Evolutionary conservation across 768 basidiomycete genomes (phyloP).

Genomic region (Trametes punicea): DNA sequence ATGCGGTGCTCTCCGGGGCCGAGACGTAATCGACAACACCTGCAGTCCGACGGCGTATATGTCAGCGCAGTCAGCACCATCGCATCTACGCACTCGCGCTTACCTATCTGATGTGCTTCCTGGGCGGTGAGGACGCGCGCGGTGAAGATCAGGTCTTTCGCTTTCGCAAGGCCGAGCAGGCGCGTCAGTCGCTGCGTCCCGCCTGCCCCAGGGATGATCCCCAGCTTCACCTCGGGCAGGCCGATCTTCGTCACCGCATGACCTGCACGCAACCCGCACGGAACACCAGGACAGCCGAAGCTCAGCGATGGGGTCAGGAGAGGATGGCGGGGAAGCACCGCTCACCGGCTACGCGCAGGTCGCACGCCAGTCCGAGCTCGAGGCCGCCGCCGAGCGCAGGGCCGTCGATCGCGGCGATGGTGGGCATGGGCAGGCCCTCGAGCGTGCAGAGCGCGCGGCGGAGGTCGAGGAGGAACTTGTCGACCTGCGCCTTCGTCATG

Average conservation of each 20-base stretch:
- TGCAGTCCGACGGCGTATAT: conserved; percentile 33
- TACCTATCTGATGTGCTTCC: conserved; percentile 75
- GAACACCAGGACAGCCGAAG: not conserved
- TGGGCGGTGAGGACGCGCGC: conserved; percentile 62
- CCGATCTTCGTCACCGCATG: conserved; percentile 79
- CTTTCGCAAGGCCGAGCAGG: conserved; percentile 71
- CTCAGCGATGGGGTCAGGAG: too few relatives aligned
- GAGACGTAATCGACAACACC: conserved; percentile 84
- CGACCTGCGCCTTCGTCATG: conserved; percentile 74
- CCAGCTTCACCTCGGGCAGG: conserved; percentile 73
- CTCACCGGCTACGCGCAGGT: conserved; percentile 84
- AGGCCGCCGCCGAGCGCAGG: conserved; percentile 92
- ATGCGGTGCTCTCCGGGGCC: conserved; percentile 52
- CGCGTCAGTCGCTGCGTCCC: conserved; percentile 83
- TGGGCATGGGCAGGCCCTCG: conserved; percentile 83
- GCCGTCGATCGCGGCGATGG: conserved; percentile 90
- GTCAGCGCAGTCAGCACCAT: not conserved
- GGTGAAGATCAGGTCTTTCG: conserved; percentile 86
- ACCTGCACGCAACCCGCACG: conserved; percentile 35
- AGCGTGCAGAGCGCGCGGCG: conserved; percentile 68
- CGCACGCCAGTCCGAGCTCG: conserved; percentile 84
- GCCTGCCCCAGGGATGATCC: conserved; percentile 89
- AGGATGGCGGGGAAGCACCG: too few relatives aligned
- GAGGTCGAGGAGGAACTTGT: conserved; percentile 72
- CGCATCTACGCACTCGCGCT: not conserved